These are phyloP conservation scores for Suhomyces emberorum DNA, from an alignment of 805 yeast species.

Conservation along the genomic window DNA sequence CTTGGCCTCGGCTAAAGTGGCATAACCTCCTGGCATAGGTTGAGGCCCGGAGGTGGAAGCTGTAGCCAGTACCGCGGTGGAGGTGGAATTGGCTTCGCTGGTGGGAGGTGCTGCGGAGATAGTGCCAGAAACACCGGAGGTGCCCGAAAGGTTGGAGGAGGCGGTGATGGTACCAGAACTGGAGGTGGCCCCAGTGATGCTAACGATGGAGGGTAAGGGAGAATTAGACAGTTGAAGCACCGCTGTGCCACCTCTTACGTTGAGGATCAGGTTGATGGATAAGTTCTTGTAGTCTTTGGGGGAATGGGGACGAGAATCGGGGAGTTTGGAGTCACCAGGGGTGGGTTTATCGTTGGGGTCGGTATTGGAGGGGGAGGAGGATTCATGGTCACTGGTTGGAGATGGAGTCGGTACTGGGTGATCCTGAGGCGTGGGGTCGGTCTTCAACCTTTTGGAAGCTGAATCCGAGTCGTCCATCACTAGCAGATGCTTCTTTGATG, in stretches of 20 bases:
- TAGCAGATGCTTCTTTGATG: not conserved
- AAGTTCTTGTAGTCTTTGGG: conserved; percentile 9
- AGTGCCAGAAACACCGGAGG: too few relatives aligned
- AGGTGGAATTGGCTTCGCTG: too few relatives aligned
- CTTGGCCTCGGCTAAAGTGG: too few relatives aligned
- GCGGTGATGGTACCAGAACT: too few relatives aligned
- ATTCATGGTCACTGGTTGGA: too few relatives aligned
- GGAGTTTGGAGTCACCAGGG: not conserved
- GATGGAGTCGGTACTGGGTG: not conserved
- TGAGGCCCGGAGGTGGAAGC: too few relatives aligned
- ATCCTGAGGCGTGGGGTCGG: not conserved
- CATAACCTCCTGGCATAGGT: too few relatives aligned
- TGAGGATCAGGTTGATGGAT: conserved; percentile 9
- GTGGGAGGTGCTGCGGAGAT: too few relatives aligned
- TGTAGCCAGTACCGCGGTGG: too few relatives aligned
- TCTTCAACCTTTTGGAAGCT: not conserved
- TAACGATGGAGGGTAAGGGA: too few relatives aligned
- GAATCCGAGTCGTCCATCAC: not conserved
- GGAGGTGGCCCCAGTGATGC: too few relatives aligned
- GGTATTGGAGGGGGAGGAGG: not conserved
- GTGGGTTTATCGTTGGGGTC: not conserved
- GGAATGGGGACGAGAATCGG: conserved; percentile 3
- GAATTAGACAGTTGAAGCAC: not conserved
- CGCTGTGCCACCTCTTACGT: conserved; percentile 2
- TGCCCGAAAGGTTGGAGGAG: too few relatives aligned